Evolutionary conservation across 768 basidiomycete genomes (phyloP).

Genomic region (Lactarius hengduanensis): DNA sequence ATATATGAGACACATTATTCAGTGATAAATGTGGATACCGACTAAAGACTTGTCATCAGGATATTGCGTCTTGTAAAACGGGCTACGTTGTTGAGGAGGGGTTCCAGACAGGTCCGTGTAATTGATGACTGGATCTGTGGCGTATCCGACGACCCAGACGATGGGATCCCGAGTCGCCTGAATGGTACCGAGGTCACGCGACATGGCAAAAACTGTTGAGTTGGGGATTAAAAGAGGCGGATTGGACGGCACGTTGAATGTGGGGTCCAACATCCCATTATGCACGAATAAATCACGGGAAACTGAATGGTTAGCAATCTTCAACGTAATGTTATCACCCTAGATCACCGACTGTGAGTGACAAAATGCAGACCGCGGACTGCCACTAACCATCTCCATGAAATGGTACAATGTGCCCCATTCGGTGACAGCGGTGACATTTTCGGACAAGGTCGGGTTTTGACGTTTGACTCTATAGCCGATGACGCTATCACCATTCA

Average conservation of each 20-base stretch:
- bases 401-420: slow-evolving; percentile 30
- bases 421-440: slow-evolving; percentile 22
- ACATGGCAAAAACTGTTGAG: slow-evolving; percentile 30
- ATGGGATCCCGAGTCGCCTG: slow-evolving; percentile 26
- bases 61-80: slow-evolving; percentile 44
- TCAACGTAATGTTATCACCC: not conserved
- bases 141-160: slow-evolving; percentile 34
- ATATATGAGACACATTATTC: not conserved
- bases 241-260: no score
- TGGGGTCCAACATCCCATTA: slow-evolving; percentile 27
- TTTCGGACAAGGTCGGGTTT: slow-evolving; percentile 6
- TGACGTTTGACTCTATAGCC: slow-evolving; percentile 19
- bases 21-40: not conserved
- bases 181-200: slow-evolving; percentile 34
- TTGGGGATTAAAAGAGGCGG: slow-evolving; percentile 14
- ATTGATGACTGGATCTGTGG: slow-evolving; percentile 31
- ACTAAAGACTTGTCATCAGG: slow-evolving; percentile 32
- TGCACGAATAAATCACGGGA: slow-evolving; percentile 25
- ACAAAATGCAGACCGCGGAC: no score
- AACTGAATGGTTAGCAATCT: no score
- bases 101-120: slow-evolving; percentile 39
- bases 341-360: not conserved
- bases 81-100: slow-evolving; percentile 40
- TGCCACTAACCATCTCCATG: slow-evolving; percentile 17
- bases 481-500: slow-evolving; percentile 1